phyloP scores from a whole-genome alignment of 164 flowering plant species.

The Berberis thunbergii region DNA sequence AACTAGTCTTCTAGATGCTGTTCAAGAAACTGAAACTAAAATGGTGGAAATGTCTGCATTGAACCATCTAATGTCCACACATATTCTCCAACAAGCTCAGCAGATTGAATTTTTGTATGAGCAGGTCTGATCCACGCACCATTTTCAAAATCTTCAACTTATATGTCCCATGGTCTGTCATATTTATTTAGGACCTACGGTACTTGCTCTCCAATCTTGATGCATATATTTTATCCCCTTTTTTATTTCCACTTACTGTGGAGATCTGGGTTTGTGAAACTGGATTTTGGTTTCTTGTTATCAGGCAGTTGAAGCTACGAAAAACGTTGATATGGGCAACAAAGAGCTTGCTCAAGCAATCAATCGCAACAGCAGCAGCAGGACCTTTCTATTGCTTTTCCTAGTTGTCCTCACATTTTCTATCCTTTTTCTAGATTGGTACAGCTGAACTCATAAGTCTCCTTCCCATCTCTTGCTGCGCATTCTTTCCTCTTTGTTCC shows the following conservation, averaged over 20 bases:
- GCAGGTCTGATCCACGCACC: constrained; percentile 40
- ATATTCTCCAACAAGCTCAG: constrained; percentile 87
- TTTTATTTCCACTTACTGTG: background rate
- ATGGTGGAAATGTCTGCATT: constrained; percentile 98
- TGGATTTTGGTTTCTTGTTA: background rate
- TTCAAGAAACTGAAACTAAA: constrained; percentile 83
- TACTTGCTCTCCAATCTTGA: background rate
- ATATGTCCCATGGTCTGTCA: background rate
- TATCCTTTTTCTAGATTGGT: constrained; percentile 61
- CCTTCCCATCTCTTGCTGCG: too few species aligned
- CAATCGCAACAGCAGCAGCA: constrained; percentile 76
- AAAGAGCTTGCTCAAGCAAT: constrained; percentile 83
- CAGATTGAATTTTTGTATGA: constrained; percentile 83
- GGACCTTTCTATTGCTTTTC: constrained; percentile 84
- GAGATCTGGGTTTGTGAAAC: background rate
- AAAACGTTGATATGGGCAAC: constrained; percentile 80
- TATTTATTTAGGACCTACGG: background rate
- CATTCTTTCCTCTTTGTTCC: too few species aligned
- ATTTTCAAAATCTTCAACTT: background rate
- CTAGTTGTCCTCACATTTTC: constrained; percentile 79
- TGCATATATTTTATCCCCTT: background rate
- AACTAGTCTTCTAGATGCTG: constrained; percentile 69
- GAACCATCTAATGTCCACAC: constrained; percentile 94
- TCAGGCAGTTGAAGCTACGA: constrained; percentile 89
- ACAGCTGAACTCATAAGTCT: constrained; percentile 15